Evolutionary conservation across 2,329 filamentous ascomycete species (phyloP).

Genomic region (Lecanoromycetidae sp.): DNA sequence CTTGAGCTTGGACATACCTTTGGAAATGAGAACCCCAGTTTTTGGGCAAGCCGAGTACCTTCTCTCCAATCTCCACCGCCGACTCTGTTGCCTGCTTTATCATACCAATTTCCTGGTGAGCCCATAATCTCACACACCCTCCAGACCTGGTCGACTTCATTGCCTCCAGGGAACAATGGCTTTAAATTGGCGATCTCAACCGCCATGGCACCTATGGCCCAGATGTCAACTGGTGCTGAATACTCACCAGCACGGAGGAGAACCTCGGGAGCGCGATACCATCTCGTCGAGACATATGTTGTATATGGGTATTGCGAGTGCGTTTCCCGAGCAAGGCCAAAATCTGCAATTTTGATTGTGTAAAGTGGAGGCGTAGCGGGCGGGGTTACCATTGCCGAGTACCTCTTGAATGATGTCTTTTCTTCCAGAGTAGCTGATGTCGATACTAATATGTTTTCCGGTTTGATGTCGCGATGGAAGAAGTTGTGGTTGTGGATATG

Average conservation of each 20-base stretch:
- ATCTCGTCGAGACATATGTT: slow-evolving; percentile 94
- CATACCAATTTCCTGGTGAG: slow-evolving; percentile 95
- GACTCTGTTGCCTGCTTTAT: slow-evolving; percentile 72
- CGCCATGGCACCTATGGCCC: slow-evolving; percentile 96
- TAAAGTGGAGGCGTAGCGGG: slow-evolving; percentile 88
- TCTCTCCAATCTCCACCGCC: slow-evolving; percentile 97
- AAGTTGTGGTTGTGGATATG: slow-evolving; percentile 96
- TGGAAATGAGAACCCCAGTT: slow-evolving; percentile 95
- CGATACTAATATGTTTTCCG: slow-evolving; percentile 95
- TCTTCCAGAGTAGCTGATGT: slow-evolving; percentile 69
- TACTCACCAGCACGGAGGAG: slow-evolving; percentile 89
- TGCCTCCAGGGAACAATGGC: slow-evolving; percentile 90
- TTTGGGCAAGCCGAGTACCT: slow-evolving; percentile 79
- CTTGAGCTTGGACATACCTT: slow-evolving; percentile 42
- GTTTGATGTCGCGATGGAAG: slow-evolving; percentile 98
- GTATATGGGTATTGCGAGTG: slow-evolving; percentile 95
- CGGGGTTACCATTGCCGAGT: slow-evolving; percentile 85
- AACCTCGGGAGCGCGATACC: slow-evolving; percentile 90
- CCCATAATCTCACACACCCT: slow-evolving; percentile 98
- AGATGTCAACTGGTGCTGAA: slow-evolving; percentile 94
- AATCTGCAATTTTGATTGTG: slow-evolving; percentile 97
- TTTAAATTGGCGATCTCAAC: slow-evolving; percentile 95
- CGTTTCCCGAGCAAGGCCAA: slow-evolving; percentile 92
- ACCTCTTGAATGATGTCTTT: slow-evolving; percentile 71
- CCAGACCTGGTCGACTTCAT: slow-evolving; percentile 98